phyloP scores from a whole-genome alignment of 1,284 basidiomycete genomes.

The Somion occarium region DNA sequence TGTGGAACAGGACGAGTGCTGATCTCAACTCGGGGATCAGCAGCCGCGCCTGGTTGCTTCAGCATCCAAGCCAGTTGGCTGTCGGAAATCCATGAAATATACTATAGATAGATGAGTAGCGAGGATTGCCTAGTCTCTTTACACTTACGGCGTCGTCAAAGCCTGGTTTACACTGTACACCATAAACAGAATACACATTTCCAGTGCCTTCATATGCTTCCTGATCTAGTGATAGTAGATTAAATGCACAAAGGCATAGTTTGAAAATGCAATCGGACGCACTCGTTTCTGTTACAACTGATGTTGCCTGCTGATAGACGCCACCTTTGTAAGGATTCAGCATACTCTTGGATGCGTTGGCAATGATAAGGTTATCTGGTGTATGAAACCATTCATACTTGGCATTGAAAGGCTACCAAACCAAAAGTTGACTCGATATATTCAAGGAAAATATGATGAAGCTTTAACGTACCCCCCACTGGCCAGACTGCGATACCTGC shows the following conservation, averaged over 20 bases:
- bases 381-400: conserved; percentile 37
- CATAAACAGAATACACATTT: conserved; percentile 19
- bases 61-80: conserved; percentile 72
- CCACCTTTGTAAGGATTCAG: conserved; percentile 53
- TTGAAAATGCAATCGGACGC: not conserved
- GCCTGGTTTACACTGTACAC: conserved; percentile 27
- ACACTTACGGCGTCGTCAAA: conserved; percentile 25
- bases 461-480: conserved; percentile 35
- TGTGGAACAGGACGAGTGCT: conserved; percentile 25
- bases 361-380: conserved; percentile 40
- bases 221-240: conserved; percentile 36
- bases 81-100: conserved; percentile 78
- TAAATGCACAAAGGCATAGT: not conserved
- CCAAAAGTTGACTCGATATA: not conserved
- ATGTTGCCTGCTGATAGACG: conserved; percentile 47
- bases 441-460: conserved; percentile 10
- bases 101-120: conserved; percentile 35
- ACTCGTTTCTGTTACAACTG: conserved; percentile 25
- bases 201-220: conserved; percentile 23
- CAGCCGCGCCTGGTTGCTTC: conserved; percentile 61
- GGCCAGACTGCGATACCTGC: conserved; percentile 42
- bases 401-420: conserved; percentile 41
- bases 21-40: conserved; percentile 34
- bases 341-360: conserved; percentile 35
- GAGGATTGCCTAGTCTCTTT: conserved; percentile 17